Evolutionary conservation across 129 eudicot species (phyloP).

Genomic region (Chrysanthemum seticuspe): DNA sequence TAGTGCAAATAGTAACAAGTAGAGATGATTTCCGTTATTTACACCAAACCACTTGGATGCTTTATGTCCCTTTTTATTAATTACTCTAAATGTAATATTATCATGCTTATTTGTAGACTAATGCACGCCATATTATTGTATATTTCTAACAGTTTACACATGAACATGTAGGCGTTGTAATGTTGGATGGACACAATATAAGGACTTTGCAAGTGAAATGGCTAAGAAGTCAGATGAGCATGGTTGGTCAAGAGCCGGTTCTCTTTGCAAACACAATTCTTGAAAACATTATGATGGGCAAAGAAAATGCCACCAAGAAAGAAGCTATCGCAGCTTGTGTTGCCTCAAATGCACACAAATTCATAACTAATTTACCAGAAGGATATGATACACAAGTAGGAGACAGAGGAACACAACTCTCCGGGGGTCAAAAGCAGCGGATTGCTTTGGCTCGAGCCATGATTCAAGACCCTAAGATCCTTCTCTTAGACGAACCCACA

Average conservation of each 20-base stretch:
- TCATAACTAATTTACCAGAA: conserved; percentile 61
- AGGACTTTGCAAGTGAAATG: conserved; percentile 77
- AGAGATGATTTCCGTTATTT: too few relatives aligned
- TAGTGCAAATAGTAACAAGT: too few relatives aligned
- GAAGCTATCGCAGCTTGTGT: conserved; percentile 67
- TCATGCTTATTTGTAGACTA: too few relatives aligned
- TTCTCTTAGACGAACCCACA: conserved; percentile 78
- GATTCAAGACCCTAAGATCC: conserved; percentile 34
- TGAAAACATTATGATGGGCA: conserved; percentile 85
- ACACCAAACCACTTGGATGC: too few relatives aligned
- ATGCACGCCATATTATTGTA: too few relatives aligned
- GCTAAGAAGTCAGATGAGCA: conserved; percentile 84
- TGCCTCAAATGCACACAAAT: conserved; percentile 77
- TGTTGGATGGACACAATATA: conserved; percentile 75
- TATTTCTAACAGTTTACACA: not conserved
- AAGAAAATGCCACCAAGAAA: conserved; percentile 72
- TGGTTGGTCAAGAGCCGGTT: conserved; percentile 94
- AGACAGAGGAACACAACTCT: conserved; percentile 27
- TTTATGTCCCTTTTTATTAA: too few relatives aligned
- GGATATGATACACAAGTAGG: conserved; percentile 86
- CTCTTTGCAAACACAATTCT: conserved; percentile 67
- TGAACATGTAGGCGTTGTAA: conserved; percentile 49
- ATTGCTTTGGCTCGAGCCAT: too few relatives aligned
- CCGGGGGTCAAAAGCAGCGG: too few relatives aligned
- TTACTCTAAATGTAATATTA: too few relatives aligned